Evolutionary conservation across 257 asterid genomes (phyloP).

Genomic region (Gynochthodes officinalis): DNA sequence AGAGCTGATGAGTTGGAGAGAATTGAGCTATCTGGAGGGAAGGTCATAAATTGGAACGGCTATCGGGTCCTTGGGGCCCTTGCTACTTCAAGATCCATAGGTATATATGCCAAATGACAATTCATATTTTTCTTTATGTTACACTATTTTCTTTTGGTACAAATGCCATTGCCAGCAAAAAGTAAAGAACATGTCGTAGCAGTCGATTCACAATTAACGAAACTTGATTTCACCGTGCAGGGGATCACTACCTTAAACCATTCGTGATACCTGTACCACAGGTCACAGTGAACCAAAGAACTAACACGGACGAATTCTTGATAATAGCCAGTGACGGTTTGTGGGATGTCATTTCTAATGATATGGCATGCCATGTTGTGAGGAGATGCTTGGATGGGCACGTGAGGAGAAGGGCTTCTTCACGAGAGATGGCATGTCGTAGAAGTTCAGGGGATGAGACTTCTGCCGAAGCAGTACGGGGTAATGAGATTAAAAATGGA

Average conservation of each 20-base stretch:
- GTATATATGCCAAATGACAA: conserved; percentile 30
- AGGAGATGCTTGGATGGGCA: conserved; percentile 46
- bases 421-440: background rate
- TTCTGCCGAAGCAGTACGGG: background rate
- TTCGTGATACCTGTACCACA: conserved; percentile 57
- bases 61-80: conserved; percentile 65
- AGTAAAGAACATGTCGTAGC: too few species aligned
- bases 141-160: too few species aligned
- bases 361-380: conserved; percentile 48
- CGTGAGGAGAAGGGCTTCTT: conserved; percentile 1
- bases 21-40: conserved; percentile 68
- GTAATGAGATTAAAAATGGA: background rate
- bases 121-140: too few species aligned
- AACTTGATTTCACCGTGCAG: conserved; percentile 20
- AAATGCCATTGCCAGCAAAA: too few species aligned
- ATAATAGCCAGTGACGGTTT: conserved; percentile 65
- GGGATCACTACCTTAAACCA: conserved; percentile 63
- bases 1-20: conserved; percentile 68
- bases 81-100: conserved; percentile 75
- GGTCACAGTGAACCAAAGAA: conserved; percentile 32
- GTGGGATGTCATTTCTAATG: conserved; percentile 66
- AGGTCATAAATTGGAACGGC: conserved; percentile 70
- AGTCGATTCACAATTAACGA: too few species aligned
- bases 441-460: background rate
- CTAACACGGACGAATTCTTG: conserved; percentile 48